Evolutionary conservation across 1,284 basidiomycete species (phyloP), one percentile per base, ranked within the genome.

Genomic region (Takashimella tepidaria): DNA sequence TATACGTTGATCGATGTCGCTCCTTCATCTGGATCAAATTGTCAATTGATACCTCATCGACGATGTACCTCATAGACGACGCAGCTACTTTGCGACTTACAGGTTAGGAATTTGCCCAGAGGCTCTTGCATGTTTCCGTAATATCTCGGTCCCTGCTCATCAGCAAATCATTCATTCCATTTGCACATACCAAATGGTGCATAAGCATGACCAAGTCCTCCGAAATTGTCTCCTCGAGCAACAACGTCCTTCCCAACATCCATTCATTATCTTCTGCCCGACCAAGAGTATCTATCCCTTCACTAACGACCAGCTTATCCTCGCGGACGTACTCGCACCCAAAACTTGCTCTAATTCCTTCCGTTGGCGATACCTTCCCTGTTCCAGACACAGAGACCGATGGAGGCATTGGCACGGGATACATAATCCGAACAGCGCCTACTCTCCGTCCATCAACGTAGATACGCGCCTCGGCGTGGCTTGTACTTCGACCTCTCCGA

Each of bases 1-100:
- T 74, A 70, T 31, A 76, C 68, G 55, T 77, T 75, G 54, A 76
- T 73, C 0, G 74, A 67, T 1, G 74, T 75, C 0, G 74, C 71
- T 10, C 69, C 71, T 49, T 76, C 70, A 54, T 77, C 70, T 72
- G n/a, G n/a, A n/a, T n/a, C n/a, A n/a, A n/a, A n/a, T n/a, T n/a
- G n/a, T n/a, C n/a, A n/a, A n/a, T n/a, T n/a, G n/a, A n/a, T n/a
- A n/a, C n/a, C n/a, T n/a, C n/a, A n/a, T n/a, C n/a, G n/a, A n/a
- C n/a, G n/a, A n/a, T n/a, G n/a, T n/a, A n/a, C n/a, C n/a, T n/a
- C n/a, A n/a, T n/a, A n/a, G n/a, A n/a, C n/a, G n/a, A n/a, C n/a
- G n/a, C n/a, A n/a, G n/a, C n/a, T n/a, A n/a, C n/a, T n/a, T n/a
- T n/a, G n/a, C n/a, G 13, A 60, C 64, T 63, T 41, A 70, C 68